phyloP scores from a whole-genome alignment of 371 early-diverging fungal genomes.

The Mucor velutinosus region DNA sequence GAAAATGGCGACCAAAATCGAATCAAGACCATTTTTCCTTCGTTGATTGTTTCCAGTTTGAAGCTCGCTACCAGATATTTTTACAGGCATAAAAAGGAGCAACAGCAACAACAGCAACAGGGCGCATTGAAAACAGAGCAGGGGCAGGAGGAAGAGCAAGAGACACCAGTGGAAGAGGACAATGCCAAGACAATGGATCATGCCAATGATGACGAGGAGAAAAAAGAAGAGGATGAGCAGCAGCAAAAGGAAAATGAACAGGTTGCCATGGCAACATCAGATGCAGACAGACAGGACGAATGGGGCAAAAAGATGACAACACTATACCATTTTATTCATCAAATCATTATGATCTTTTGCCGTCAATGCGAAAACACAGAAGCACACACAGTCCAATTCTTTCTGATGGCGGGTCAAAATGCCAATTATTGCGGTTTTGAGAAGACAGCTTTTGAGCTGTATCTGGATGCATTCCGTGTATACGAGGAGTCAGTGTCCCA shows the following conservation, averaged over 20 bases:
- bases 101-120: neutral
- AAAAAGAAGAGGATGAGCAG: neutral
- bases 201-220: neutral
- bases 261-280: neutral
- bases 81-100: neutral
- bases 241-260: neutral
- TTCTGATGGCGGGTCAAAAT: slow-evolving; percentile 79
- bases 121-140: neutral
- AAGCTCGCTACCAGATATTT: slow-evolving; percentile 66
- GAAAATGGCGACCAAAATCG: slow-evolving; percentile 77
- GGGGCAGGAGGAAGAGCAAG: neutral
- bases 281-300: neutral
- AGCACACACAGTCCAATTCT: slow-evolving; percentile 70
- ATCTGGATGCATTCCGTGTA: slow-evolving; percentile 90
- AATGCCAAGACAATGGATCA: neutral
- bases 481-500: slow-evolving; percentile 93
- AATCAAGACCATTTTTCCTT: slow-evolving; percentile 85
- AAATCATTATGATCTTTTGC: slow-evolving; percentile 69
- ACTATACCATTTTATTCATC: slow-evolving; percentile 78
- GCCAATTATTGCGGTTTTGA: slow-evolving; percentile 85
- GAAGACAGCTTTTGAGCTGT: slow-evolving; percentile 90
- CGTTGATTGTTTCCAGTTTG: slow-evolving; percentile 75
- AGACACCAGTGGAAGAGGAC: neutral
- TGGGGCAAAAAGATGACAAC: slow-evolving; percentile 68
- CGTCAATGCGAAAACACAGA: slow-evolving; percentile 72